Conservation (phyloP, 257 asterid species). For the Osmanthus fragrans region DNA sequence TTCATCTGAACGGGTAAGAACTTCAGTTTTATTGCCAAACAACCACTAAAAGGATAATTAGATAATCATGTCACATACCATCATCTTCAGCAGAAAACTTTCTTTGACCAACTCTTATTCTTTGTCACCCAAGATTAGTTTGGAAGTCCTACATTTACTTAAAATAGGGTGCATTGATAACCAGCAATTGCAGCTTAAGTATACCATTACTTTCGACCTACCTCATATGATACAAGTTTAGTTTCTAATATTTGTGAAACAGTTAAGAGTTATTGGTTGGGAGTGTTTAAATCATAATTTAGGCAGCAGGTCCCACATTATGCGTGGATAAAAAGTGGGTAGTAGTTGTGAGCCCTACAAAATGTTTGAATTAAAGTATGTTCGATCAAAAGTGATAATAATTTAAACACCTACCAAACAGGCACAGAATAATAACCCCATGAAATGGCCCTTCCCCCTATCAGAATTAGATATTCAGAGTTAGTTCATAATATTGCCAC, state of each 20-base stretch:
- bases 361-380: too few relatives aligned
- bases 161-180: not conserved
- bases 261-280: not conserved
- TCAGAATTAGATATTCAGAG: not conserved
- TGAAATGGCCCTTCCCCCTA: not conserved
- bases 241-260: not conserved
- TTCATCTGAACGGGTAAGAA: not conserved
- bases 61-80: too few relatives aligned
- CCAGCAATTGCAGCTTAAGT: not conserved
- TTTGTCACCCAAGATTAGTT: not conserved
- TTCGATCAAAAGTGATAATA: too few relatives aligned
- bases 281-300: too few relatives aligned
- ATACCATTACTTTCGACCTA: not conserved
- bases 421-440: not conserved
- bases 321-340: too few relatives aligned
- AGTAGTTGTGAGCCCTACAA: too few relatives aligned
- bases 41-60: too few relatives aligned
- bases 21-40: too few relatives aligned
- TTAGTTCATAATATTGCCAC: slow-evolving; percentile 1
- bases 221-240: not conserved
- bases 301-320: too few relatives aligned
- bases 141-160: not conserved
- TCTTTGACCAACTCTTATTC: not conserved
- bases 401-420: too few relatives aligned
- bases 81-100: too few relatives aligned